Percentiles rank a stretch among this genome's conserved stretches.
phyloP scores from a whole-genome alignment of 1,284 basidiomycete genomes.

The Tetrapyrgos nigripes region DNA sequence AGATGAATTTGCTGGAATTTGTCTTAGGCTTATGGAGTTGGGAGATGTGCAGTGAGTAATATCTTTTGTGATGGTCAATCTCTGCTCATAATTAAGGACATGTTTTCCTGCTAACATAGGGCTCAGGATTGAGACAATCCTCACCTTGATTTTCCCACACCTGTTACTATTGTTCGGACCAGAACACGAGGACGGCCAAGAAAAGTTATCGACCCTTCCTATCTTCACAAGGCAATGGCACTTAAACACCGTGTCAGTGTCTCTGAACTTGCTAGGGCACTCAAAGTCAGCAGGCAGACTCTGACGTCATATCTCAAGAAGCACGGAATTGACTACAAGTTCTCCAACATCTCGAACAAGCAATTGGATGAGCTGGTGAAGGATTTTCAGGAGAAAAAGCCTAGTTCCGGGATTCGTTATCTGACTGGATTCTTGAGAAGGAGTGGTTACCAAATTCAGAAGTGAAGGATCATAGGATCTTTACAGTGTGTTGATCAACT shows the following conservation, averaged over 20 bases:
- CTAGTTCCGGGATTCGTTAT: background rate
- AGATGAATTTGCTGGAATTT: slow-evolving; percentile 3
- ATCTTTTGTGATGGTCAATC: no score
- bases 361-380: background rate
- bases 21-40: slow-evolving; percentile 2
- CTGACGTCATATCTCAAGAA: background rate
- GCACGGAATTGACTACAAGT: background rate
- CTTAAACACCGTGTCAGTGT: slow-evolving; percentile 1
- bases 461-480: background rate
- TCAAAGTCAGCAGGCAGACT: background rate
- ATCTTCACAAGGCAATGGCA: slow-evolving; percentile 6
- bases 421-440: slow-evolving; percentile 2
- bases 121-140: slow-evolving; percentile 36
- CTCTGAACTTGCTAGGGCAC: background rate
- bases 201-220: slow-evolving; percentile 1
- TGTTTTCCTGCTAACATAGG: background rate
- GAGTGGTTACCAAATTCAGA: background rate
- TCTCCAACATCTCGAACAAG: background rate
- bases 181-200: slow-evolving; percentile 11
- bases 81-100: background rate
- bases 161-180: slow-evolving; percentile 7
- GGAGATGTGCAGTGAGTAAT: background rate
- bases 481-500: background rate
- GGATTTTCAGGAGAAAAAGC: background rate
- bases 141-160: slow-evolving; percentile 36